Evolutionary conservation across 305 asterid genomes (phyloP), one percentile per base, ranked within the genome.

Genomic region (Ilex paraguariensis): DNA sequence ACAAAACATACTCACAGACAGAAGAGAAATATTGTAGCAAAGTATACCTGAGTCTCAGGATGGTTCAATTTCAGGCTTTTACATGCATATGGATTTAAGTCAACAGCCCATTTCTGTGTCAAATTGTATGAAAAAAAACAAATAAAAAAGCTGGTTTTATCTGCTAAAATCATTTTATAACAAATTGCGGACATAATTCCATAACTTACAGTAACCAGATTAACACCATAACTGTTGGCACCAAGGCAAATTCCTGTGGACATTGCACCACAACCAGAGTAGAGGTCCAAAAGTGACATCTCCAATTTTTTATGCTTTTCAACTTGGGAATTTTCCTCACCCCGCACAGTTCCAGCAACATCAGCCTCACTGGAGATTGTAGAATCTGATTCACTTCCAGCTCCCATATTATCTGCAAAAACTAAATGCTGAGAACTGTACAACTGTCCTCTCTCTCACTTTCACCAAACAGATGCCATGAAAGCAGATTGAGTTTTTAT

Each of bases 231-330:
- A 42, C 73, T 76, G 51, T 76, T 82, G 46, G 92, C 92, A 69
- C 96, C 96, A 40, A 88, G 75, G 61, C 92, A 84, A 39, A 88
- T 72, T 16, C 96, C 96, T 6, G 92, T 84, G 5, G 95, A 86
- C 95, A 90, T 87, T 33, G 83, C 97, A 21, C 97, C 97, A 74
- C 95, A 90, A 31, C 97, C 95, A 10, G 95, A 74, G 66, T 85
- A 90, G 59, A 90, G 10, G 70, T 89, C 97, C 63, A 89, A 36
- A 13, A 87, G 56, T 12, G 77, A 74, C 67, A 33, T 76, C 72
- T 84, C 91, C 14, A 4, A 14, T 6, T 44, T 53, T 2, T 36
- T 54, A 7, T 52, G 63, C 12, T 58, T 71, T 16, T 57, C 62
- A 3, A 32, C 31, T 49, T 64, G 81, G 12, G 55, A 59, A 21